These are phyloP conservation scores for Paramecium sexaurelia DNA, from an alignment of 73 alveolate genomes.

Conservation along the genomic window DNA sequence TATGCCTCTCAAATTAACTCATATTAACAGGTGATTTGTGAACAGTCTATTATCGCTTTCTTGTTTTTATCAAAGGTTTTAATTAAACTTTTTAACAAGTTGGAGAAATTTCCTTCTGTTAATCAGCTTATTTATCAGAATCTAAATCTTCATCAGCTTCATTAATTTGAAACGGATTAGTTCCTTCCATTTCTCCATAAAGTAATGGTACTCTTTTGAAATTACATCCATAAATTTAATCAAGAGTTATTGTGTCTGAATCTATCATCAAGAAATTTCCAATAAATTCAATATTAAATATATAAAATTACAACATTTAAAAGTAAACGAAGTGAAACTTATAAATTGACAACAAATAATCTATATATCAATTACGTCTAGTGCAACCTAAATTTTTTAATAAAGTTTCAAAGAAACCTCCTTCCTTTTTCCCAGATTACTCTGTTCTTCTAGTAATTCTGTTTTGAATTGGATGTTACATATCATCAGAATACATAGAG, in stretches of 20 bases:
- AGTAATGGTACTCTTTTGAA: constrained; percentile 12
- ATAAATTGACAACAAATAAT: background rate
- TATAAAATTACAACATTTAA: background rate
- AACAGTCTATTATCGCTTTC: background rate
- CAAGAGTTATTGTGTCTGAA: constrained; percentile 36
- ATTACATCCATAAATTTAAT: constrained; percentile 4
- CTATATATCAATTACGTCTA: background rate
- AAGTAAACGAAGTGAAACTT: background rate
- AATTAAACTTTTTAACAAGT: background rate
- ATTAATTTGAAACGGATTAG: background rate
- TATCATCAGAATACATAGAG: background rate
- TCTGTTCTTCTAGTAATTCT: constrained; percentile 37
- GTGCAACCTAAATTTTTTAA: background rate
- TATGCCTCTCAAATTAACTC: constrained; percentile 20
- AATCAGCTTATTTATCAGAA: background rate
- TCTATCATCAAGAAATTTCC: constrained; percentile 14
- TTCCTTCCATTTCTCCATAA: constrained; percentile 26
- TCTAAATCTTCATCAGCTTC: constrained; percentile 44
- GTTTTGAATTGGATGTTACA: background rate
- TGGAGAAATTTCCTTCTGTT: background rate
- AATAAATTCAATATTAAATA: background rate
- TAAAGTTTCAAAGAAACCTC: background rate
- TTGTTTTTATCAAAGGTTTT: background rate
- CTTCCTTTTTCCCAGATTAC: background rate
- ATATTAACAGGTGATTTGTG: constrained; percentile 25